Evolutionary conservation across 129 eudicot genomes (phyloP).

Genomic region (Helianthus tuberosus): DNA sequence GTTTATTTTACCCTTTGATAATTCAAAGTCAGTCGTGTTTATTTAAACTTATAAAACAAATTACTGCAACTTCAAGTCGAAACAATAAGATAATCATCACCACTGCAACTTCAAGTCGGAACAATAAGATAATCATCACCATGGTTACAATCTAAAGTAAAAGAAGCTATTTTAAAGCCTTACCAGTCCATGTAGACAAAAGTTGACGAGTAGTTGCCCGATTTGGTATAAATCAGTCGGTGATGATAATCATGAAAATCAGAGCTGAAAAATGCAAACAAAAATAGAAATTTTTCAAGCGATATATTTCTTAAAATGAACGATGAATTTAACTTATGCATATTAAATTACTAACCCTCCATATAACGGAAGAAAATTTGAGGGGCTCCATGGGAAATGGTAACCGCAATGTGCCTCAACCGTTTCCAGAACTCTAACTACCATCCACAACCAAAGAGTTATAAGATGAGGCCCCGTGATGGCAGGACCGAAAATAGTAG

Average conservation of each 20-base stretch:
- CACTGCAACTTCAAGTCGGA: background rate
- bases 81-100: background rate
- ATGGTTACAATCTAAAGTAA: background rate
- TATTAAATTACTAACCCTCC: slow-evolving; percentile 73
- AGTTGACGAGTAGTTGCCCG: slow-evolving; percentile 96
- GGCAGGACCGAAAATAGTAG: slow-evolving; percentile 96
- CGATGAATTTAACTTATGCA: background rate
- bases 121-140: background rate
- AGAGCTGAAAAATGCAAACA: slow-evolving; percentile 46
- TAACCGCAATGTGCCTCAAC: slow-evolving; percentile 99
- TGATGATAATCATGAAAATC: slow-evolving; percentile 99
- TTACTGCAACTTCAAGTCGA: background rate
- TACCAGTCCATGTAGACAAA: slow-evolving; percentile 99
- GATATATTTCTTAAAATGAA: background rate
- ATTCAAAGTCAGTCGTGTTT: background rate
- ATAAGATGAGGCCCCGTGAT: slow-evolving; percentile 95
- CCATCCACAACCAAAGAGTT: slow-evolving; percentile 99
- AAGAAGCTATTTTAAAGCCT: slow-evolving; percentile 21
- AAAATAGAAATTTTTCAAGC: background rate
- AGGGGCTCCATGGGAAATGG: slow-evolving; percentile 98
- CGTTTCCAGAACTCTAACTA: slow-evolving; percentile 92
- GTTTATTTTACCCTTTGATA: background rate
- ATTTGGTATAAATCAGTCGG: slow-evolving; percentile 93
- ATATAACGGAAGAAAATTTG: slow-evolving; percentile 90
- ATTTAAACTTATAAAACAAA: background rate